A percentile compares a stretch with the other conserved stretches of the same genome.
These are phyloP conservation scores for Chlamydomonas schloesseri DNA, from an alignment of 139 green algal genomes.

Conservation along the genomic window DNA sequence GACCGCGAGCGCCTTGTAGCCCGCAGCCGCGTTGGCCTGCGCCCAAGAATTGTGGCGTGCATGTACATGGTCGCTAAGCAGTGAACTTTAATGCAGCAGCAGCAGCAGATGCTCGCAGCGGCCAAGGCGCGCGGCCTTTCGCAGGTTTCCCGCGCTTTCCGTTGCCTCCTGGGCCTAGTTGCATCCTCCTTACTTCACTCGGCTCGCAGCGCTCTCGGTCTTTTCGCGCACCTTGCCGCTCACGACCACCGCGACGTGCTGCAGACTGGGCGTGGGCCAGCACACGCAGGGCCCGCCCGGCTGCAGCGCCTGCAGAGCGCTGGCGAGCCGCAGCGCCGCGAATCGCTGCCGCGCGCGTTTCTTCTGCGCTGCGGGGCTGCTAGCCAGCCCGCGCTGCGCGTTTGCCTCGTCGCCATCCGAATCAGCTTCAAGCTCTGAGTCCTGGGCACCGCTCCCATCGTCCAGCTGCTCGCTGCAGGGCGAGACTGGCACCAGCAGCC, in stretches of 20 bases:
- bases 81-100: too few relatives aligned
- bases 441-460: not conserved
- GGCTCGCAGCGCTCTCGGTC: too few relatives aligned
- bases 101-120: too few relatives aligned
- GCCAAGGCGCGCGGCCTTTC: too few relatives aligned
- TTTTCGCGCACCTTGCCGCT: conserved; percentile 15
- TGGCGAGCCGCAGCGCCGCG: not conserved
- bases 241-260: conserved; percentile 12
- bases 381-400: too few relatives aligned
- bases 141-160: too few relatives aligned
- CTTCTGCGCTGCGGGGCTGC: too few relatives aligned
- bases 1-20: conserved; percentile 7
- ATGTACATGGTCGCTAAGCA: too few relatives aligned
- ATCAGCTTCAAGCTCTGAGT: too few relatives aligned
- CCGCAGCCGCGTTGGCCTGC: conserved; percentile 6
- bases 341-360: not conserved
- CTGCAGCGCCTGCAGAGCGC: not conserved
- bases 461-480: not conserved
- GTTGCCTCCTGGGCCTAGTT: too few relatives aligned
- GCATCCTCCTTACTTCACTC: too few relatives aligned
- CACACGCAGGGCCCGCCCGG: conserved; percentile 19
- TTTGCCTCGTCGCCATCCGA: too few relatives aligned
- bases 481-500: not conserved
- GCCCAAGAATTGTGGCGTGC: not conserved
- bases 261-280: not conserved